phyloP scores from a whole-genome alignment of 2,329 filamentous ascomycete genomes.

The Orbilia blumenaviensis region DNA sequence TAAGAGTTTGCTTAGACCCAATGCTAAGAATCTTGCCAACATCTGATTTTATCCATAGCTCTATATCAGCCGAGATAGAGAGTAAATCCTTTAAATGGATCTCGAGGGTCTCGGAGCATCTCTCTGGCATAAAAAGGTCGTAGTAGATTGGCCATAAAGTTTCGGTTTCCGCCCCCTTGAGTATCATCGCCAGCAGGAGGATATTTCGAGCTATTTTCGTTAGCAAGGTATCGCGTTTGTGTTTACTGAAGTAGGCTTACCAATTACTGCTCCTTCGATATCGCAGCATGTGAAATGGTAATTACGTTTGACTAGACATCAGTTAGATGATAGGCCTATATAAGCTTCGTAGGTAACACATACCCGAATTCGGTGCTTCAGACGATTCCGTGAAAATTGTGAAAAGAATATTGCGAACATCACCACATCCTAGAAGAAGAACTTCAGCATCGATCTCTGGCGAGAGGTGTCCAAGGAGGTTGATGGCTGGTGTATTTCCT shows the following conservation, averaged over 20 bases:
- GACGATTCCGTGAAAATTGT: constrained; percentile 59
- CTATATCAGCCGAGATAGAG: neutral
- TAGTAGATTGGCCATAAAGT: constrained; percentile 32
- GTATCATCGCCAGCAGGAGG: constrained; percentile 11
- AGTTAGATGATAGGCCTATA: neutral
- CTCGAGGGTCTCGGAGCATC: neutral
- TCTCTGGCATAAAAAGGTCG: constrained; percentile 5
- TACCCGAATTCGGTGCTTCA: neutral
- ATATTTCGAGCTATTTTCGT: constrained; percentile 14
- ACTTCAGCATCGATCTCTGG: constrained; percentile 65
- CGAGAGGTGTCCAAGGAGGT: constrained; percentile 64
- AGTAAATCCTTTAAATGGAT: neutral
- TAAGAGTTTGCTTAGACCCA: constrained; percentile 6
- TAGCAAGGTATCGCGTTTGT: neutral
- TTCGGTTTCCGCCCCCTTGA: neutral
- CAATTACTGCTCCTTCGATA: constrained; percentile 58
- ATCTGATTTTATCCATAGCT: constrained; percentile 2
- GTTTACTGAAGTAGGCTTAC: neutral
- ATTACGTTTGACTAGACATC: too few relatives aligned
- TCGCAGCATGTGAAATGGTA: constrained; percentile 70
- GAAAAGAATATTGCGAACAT: constrained; percentile 68
- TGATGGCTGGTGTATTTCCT: constrained; percentile 67
- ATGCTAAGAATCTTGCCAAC: constrained; percentile 2
- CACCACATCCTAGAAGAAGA: constrained; percentile 68
- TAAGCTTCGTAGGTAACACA: neutral